A percentile compares a stretch with the other conserved stretches of the same genome.
phyloP scores from a whole-genome alignment of 1,284 basidiomycete species.

The Papiliotrema terrestris region DNA sequence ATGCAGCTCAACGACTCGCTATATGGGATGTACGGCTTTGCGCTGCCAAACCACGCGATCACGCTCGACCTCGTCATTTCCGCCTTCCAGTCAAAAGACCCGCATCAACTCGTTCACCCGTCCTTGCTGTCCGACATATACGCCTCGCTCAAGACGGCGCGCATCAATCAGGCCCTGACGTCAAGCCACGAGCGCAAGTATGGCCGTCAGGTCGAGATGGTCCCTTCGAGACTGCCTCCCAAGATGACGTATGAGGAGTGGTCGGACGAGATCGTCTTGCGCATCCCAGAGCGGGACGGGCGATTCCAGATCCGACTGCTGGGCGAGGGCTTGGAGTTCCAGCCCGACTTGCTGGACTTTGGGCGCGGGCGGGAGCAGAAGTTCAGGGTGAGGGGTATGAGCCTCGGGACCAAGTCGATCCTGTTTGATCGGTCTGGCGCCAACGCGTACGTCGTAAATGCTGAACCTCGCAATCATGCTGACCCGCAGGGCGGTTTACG shows the following conservation, averaged over 20 bases:
- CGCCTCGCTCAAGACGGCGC: slow-evolving; percentile 65
- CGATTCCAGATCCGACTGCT: slow-evolving; percentile 72
- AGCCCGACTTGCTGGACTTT: slow-evolving; percentile 77
- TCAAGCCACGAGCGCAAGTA: slow-evolving; percentile 36
- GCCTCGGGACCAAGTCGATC: slow-evolving; percentile 75
- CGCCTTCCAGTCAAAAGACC: slow-evolving; percentile 71
- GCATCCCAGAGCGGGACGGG: slow-evolving; percentile 74
- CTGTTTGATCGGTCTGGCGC: slow-evolving; percentile 73
- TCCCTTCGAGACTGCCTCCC: slow-evolving; percentile 63
- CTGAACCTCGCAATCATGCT: neutral
- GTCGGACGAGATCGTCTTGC: slow-evolving; percentile 77
- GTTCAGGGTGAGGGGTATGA: slow-evolving; percentile 77
- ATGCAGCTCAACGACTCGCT: slow-evolving; percentile 58
- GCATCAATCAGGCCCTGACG: slow-evolving; percentile 67
- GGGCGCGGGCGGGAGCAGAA: slow-evolving; percentile 68
- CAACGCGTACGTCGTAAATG: slow-evolving; percentile 57
- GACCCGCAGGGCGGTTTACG: slow-evolving; percentile 58
- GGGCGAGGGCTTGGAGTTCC: slow-evolving; percentile 79
- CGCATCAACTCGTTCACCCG: slow-evolving; percentile 64
- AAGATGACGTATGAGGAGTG: slow-evolving; percentile 77
- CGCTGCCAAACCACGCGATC: slow-evolving; percentile 62
- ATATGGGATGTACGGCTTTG: slow-evolving; percentile 53
- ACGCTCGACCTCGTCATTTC: slow-evolving; percentile 71
- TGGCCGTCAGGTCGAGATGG: slow-evolving; percentile 57
- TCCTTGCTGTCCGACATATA: slow-evolving; percentile 72